Evolutionary conservation across 2,329 filamentous ascomycete species (phyloP), one percentile per base, ranked within the genome.

Genomic region (Xylariaceae sp.): DNA sequence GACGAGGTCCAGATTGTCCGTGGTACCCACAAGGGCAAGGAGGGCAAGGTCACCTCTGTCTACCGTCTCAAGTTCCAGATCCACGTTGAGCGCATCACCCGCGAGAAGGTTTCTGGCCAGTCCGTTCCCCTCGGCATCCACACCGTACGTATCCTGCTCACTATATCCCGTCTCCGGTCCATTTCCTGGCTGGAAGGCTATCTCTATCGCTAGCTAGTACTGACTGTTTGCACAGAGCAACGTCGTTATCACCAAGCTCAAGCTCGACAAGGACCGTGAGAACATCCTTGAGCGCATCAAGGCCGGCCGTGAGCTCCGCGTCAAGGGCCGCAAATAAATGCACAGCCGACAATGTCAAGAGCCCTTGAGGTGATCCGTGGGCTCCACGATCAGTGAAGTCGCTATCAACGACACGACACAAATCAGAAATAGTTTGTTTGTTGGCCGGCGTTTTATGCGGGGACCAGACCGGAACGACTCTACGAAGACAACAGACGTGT

Each of bases 51-150:
- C 81, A 92, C 88, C 73, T 91, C 90, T 74, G 93, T 97, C 78
- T 99, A 96, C 88, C 91, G 92, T 79, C 89, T 96, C 75, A 97
- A 97, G 82, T 99, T 94, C 82, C 85, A 92, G 76, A 88, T 99
- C 77, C 93, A 97, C 87, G 80, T 99, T 78, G 93, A 97, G 87
- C 91, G 93, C 74, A 88, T 99, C 77, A 88, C 88, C 79, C 91
- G 92, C 77, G 94, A 99, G 80, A 99, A 99, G 89, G 89, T 86
- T 78, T 94, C 92, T 78, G 93, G 94, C 81, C 92, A 97, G 84
- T 89, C 87, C 77, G 92, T 97, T 59, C 93, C 93, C 67, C 84
- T 97, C 76, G 91, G 91, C 78, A 88, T 99, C 80, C 89, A 93
- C 81, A 89, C 94, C 73, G 59, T 62, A 63, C 7, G 61, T 10